Percentiles rank a stretch among this genome's conserved stretches.
Evolutionary conservation across 169 alveolate species (phyloP).

Genomic region (Plasmodium berghei): DNA sequence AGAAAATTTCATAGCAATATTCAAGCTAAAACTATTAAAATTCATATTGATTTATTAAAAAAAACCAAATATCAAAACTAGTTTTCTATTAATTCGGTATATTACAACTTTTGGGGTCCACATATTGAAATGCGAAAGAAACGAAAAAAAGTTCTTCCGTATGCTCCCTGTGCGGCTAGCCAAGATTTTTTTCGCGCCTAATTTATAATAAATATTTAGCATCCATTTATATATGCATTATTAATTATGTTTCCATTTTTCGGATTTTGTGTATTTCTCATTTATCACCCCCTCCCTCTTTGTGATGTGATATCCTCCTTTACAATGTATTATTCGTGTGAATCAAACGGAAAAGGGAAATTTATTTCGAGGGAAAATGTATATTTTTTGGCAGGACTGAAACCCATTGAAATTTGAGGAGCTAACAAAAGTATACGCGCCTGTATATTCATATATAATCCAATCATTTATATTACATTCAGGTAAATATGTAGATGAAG

Average conservation of each 20-base stretch:
- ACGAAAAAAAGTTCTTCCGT: too few relatives aligned
- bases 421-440: slow-evolving; percentile 69
- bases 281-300: background rate
- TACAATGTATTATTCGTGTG: background rate
- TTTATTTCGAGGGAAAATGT: slow-evolving; percentile 27
- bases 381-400: slow-evolving; percentile 25
- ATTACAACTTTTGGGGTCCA: too few relatives aligned
- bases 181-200: too few relatives aligned
- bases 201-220: too few relatives aligned
- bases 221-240: background rate
- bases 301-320: background rate
- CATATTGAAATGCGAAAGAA: too few relatives aligned
- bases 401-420: slow-evolving; percentile 65
- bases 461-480: slow-evolving; percentile 69
- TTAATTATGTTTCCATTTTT: background rate
- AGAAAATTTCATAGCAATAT: too few relatives aligned
- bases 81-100: too few relatives aligned
- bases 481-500: slow-evolving; percentile 54
- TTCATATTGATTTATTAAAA: too few relatives aligned
- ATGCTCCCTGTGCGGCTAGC: too few relatives aligned
- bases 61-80: too few relatives aligned
- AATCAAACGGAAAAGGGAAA: background rate
- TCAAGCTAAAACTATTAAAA: too few relatives aligned
- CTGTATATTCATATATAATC: slow-evolving; percentile 68
- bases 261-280: background rate